Conservation (phyloP, 768 basidiomycete genomes). For the Galerina marginata region DNA sequence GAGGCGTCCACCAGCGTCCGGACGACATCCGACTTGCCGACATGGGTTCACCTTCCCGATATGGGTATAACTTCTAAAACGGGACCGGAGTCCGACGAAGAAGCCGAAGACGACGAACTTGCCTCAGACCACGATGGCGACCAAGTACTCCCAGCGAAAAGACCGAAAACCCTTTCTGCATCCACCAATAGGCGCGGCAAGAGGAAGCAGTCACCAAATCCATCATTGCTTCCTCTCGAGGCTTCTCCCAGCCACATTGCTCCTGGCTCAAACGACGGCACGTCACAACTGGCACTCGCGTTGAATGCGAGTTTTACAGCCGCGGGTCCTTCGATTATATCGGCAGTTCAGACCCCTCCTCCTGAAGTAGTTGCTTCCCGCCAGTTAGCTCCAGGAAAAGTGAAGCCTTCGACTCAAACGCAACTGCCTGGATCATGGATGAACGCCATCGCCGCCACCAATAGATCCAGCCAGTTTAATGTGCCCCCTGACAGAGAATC, state of each 20-base stretch:
- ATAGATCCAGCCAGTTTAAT: too few species aligned
- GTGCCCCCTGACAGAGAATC: too few species aligned
- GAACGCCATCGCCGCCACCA: too few species aligned
- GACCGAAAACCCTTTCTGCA: slow-evolving; percentile 1
- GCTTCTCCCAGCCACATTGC: neutral
- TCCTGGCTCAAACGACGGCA: neutral
- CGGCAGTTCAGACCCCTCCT: too few species aligned
- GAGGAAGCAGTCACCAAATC: neutral
- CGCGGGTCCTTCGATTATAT: neutral
- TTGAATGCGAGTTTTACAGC: slow-evolving; percentile 1
- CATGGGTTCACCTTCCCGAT: slow-evolving; percentile 9
- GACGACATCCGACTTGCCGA: neutral
- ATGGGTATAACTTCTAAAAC: slow-evolving; percentile 8
- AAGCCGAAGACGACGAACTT: slow-evolving; percentile 4
- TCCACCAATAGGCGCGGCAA: neutral
- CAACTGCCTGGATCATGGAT: too few species aligned
- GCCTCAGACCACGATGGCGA: slow-evolving; percentile 5
- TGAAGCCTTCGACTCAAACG: too few species aligned
- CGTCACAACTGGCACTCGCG: neutral
- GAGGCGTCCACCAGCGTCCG: neutral
- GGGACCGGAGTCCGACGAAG: neutral
- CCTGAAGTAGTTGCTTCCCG: neutral
- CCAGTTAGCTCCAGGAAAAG: too few species aligned
- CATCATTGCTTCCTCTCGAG: neutral
- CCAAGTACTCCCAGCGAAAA: neutral